Evolutionary conservation across 768 basidiomycete genomes (phyloP).

Genomic region (Austroboletus eburneus): DNA sequence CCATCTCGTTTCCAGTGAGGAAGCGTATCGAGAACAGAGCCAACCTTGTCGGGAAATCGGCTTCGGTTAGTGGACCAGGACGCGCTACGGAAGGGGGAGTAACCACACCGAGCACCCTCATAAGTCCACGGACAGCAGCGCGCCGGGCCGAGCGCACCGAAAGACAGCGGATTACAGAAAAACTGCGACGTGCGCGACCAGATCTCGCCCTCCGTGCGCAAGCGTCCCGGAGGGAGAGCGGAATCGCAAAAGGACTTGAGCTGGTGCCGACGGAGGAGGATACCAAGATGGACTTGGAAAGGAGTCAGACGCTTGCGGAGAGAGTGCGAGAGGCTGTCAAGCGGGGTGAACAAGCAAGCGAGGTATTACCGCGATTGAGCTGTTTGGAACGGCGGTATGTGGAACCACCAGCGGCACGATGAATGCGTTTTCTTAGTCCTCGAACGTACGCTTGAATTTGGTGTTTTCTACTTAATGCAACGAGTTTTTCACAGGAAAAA

Average conservation of each 20-base stretch:
- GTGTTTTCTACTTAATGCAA: too few relatives aligned
- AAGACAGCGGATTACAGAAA: slow-evolving; percentile 32
- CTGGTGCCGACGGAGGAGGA: slow-evolving; percentile 6
- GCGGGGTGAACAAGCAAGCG: slow-evolving; percentile 14
- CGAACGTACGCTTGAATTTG: too few relatives aligned
- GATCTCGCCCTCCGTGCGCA: slow-evolving; percentile 21
- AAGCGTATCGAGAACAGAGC: slow-evolving; percentile 6
- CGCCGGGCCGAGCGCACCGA: slow-evolving; percentile 19
- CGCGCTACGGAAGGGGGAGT: neutral
- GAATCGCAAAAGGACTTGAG: neutral
- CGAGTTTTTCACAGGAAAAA: too few relatives aligned
- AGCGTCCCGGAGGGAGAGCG: neutral
- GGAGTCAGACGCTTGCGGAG: slow-evolving; percentile 20
- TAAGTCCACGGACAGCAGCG: slow-evolving; percentile 18
- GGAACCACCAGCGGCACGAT: neutral
- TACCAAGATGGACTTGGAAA: slow-evolving; percentile 25
- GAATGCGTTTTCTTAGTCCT: neutral
- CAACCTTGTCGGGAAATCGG: slow-evolving; percentile 1
- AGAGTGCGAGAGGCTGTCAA: slow-evolving; percentile 19
- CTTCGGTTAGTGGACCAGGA: neutral
- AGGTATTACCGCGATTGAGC: slow-evolving; percentile 26
- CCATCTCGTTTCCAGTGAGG: slow-evolving; percentile 20
- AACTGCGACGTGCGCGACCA: slow-evolving; percentile 42
- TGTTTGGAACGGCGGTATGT: slow-evolving; percentile 20
- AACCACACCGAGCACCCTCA: neutral